Evolutionary conservation across 768 basidiomycete species (phyloP), one percentile per base, ranked within the genome.

Genomic region (Pholiota molesta): DNA sequence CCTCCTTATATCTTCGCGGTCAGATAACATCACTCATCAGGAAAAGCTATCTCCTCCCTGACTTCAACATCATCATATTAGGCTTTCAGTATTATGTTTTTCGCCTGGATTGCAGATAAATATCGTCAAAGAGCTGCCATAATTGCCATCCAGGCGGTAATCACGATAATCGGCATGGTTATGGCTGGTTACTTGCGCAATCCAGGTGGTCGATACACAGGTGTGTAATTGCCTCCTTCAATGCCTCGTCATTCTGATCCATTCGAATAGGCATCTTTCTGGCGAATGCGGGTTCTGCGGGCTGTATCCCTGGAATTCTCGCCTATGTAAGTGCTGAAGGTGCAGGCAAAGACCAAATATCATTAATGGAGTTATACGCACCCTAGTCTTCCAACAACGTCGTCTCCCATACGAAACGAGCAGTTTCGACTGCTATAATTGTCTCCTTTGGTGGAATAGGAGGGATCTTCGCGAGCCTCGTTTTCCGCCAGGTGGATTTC

Each of bases 1-100:
- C 82, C 82, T 19, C 83, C 83, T 10, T 82, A 79, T 65, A 63
- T 82, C 16, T 77, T 80, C 63, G 80, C 81, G 23, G 83, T 82
- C 59, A 45, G 82, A 66, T 53, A 55, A 28, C 23, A 10, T 55
- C 42, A 10, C 6, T 6, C n/a, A 35, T 57, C 21, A 29, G 39
- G 55, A 59, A 37, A 37, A 16, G 31, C 57, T 26, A 35, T 26
- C n/a, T 40, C 16, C 60, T 60, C 28, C 29, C 56, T 59, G 37
- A 66, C 37, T 55, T 53, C 35, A 53, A 35, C 26, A 44, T 60
- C 28, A 52, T 37, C 31, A 10, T 31, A 37, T 40, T 60, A 81
- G 81, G 74, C 77, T 31, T 54, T 75, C 29, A 77, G 74, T 65
- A 74, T 77, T 23, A 62, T 83, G 64, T 64, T 78, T 51, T 82